Conservation (phyloP, 345 rosid species). For the Physaria fendleri region DNA sequence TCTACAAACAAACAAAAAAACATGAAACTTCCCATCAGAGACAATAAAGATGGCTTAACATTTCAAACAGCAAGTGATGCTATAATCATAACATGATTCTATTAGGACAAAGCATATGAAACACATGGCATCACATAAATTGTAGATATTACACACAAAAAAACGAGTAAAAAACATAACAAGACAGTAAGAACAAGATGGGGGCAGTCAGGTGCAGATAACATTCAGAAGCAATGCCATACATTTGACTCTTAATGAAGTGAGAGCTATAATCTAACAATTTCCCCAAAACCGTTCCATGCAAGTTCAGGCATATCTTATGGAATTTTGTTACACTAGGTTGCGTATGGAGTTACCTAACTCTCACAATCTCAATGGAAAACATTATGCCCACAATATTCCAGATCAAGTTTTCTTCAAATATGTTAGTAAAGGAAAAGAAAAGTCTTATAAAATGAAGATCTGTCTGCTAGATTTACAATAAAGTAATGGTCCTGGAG, state of each 20-base stretch:
- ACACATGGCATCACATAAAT: background rate
- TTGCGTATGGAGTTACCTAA: background rate
- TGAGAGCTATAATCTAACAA: background rate
- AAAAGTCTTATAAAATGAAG: background rate
- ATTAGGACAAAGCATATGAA: background rate
- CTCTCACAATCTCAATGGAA: background rate
- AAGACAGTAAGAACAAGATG: background rate
- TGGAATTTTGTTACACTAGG: background rate
- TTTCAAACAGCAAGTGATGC: background rate
- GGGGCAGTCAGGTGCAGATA: background rate
- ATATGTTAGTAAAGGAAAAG: conserved; percentile 7
- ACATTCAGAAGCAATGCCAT: background rate
- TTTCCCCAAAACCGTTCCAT: conserved; percentile 1
- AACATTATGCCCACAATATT: background rate
- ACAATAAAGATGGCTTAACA: background rate
- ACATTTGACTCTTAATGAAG: background rate
- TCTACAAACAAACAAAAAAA: conserved; percentile 34
- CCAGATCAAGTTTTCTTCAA: conserved; percentile 19
- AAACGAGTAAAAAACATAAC: background rate
- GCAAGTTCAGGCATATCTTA: background rate
- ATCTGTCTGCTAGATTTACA: background rate
- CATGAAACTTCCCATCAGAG: background rate
- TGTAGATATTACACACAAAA: background rate
- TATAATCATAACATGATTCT: background rate
- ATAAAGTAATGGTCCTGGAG: conserved; percentile 37